Conservation (phyloP, 2,329 filamentous ascomycete genomes). For the Arthrobotrys entomopaga region DNA sequence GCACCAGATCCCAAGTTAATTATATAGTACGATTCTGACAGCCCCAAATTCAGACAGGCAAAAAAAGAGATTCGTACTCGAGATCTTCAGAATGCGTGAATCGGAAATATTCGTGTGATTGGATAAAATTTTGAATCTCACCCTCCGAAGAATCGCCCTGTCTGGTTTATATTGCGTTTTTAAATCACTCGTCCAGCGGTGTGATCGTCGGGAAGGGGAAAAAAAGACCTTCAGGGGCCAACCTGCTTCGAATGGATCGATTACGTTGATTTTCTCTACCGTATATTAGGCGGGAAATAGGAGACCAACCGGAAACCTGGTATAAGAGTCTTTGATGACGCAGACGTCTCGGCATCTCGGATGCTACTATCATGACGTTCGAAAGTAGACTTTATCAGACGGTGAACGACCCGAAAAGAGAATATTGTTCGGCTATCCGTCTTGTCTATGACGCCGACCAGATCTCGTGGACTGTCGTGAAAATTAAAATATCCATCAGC, state of each 20-base stretch:
- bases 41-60: too few relatives aligned
- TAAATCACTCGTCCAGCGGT: neutral
- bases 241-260: too few relatives aligned
- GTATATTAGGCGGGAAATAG: too few relatives aligned
- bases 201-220: too few relatives aligned
- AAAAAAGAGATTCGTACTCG: slow-evolving; percentile 14
- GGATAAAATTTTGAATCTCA: neutral
- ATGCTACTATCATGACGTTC: slow-evolving; percentile 2
- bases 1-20: too few relatives aligned
- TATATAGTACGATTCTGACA: slow-evolving; percentile 1
- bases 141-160: slow-evolving; percentile 6
- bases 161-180: slow-evolving; percentile 6
- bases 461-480: too few relatives aligned
- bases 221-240: neutral
- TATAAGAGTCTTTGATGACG: neutral
- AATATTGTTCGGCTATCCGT: too few relatives aligned
- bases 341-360: slow-evolving; percentile 9
- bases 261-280: too few relatives aligned
- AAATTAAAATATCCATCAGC: too few relatives aligned
- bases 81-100: slow-evolving; percentile 17
- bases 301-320: too few relatives aligned
- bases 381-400: neutral
- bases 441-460: too few relatives aligned
- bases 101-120: slow-evolving; percentile 8
- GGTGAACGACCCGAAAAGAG: too few relatives aligned